Conservation (phyloP, 257 asterid species). For the Forsythia suspensa region DNA sequence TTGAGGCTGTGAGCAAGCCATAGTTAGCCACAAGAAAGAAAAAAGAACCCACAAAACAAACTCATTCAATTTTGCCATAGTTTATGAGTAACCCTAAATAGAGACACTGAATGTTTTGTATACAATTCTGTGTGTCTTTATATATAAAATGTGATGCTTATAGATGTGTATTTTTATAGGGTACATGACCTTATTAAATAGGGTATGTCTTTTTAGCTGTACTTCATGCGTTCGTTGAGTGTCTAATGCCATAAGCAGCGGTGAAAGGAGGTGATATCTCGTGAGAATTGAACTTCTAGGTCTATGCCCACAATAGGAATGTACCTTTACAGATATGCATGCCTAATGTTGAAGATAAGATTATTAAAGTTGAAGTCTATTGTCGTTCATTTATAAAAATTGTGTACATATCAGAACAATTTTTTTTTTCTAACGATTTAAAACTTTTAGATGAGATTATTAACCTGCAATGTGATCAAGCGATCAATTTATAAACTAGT, state of each 20-base stretch:
- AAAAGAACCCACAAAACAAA: conserved; percentile 31
- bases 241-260: conserved; percentile 22
- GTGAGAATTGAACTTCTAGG: conserved; percentile 27
- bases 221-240: conserved; percentile 25
- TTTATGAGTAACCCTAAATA: neutral
- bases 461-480: no score
- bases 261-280: conserved; percentile 44
- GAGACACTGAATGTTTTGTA: neutral
- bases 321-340: neutral
- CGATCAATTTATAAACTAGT: no score
- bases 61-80: conserved; percentile 26
- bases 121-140: no score
- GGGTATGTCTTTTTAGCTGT: conserved; percentile 31
- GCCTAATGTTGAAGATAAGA: neutral
- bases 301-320: neutral
- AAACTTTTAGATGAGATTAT: no score
- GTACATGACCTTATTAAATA: conserved; percentile 29
- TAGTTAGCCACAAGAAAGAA: conserved; percentile 22
- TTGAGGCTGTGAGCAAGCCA: conserved; percentile 42
- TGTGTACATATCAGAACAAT: no score
- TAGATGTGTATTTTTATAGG: conserved; percentile 18
- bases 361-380: no score
- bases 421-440: no score
- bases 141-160: neutral
- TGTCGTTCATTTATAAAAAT: no score